Evolutionary conservation across 495 filamentous ascomycete species (phyloP).

Genomic region (Zalerion maritima): DNA sequence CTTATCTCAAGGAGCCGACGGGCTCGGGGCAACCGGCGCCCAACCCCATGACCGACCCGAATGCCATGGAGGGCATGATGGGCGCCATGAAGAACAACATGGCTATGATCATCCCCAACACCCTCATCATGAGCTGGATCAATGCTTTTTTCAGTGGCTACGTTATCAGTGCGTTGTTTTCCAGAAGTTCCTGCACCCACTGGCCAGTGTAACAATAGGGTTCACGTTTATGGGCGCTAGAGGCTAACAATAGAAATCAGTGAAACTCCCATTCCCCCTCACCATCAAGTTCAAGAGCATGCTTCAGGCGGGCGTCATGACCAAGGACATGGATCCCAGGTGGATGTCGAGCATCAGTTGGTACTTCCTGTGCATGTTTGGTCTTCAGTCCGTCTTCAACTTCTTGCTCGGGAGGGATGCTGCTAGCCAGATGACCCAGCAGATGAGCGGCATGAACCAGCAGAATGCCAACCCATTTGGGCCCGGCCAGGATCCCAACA

Average conservation of each 20-base stretch:
- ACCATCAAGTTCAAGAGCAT: conserved; percentile 98
- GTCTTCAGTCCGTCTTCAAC: conserved; percentile 92
- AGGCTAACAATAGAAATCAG: conserved; percentile 27
- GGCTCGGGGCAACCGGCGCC: conserved; percentile 71
- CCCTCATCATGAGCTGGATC: conserved; percentile 98
- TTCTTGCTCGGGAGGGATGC: conserved; percentile 92
- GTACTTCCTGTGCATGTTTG: conserved; percentile 97
- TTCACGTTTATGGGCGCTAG: neutral
- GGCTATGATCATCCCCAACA: conserved; percentile 99
- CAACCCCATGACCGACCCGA: conserved; percentile 95
- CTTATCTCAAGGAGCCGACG: conserved; percentile 79
- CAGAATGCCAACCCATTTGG: conserved; percentile 48
- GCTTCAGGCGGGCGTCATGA: conserved; percentile 92
- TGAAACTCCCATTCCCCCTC: conserved; percentile 96
- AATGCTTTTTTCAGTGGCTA: conserved; percentile 98
- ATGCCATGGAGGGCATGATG: conserved; percentile 99
- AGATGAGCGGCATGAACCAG: conserved; percentile 76
- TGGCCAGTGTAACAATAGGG: too few species aligned
- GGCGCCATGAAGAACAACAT: conserved; percentile 99
- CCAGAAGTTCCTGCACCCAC: too few species aligned
- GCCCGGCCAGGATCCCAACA: conserved; percentile 88
- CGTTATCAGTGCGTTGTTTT: conserved; percentile 63
- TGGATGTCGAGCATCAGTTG: conserved; percentile 98
- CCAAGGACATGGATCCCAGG: conserved; percentile 85
- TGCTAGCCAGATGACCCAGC: conserved; percentile 85